Base-by-base conservation (phyloP, 1,284 basidiomycete genomes). In the Apiotrichum gamsii region DNA sequence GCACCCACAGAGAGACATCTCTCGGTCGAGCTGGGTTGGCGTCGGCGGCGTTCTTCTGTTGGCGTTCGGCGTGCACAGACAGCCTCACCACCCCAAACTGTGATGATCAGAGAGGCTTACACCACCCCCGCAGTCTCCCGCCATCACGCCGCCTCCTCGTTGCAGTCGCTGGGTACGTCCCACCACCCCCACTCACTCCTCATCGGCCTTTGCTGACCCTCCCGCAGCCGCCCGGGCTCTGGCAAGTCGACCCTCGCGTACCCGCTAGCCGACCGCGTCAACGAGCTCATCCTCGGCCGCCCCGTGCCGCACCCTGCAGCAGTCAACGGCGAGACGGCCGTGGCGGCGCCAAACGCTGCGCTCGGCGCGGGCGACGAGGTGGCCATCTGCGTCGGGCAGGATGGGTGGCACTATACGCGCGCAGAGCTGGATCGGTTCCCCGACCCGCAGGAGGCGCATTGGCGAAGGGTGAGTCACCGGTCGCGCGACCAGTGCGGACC, bases 391-490 rank as follows among this genome's bases (percentile, higher is more conserved):
- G 74, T 78, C 13, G 72, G 75, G 5, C 64, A 76, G 53, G 77
- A 78, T 47, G 77, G 77, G 1, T 78, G 76, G 76, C 77, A 78
- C 59, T 65, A 65, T 37, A 57, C 74, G 8, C 62, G 74, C 8
- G 60, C 57, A 0, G 58, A 67, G 39, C 61, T 78, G n/a, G 69
- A 65, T 44, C 32, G n/a, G 14, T 52, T 52, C 20, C 49, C 64
- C 8, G 80, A 90, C 61, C 81, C 87, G 0, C 74, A 80, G 54
- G 75, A 80, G 18, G 87, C 88, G 1, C 80, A 83, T 54, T 84
- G 83, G 56, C 72, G 80, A 15, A 75, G 82, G 16, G 87, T 62
- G 35, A 47, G 57, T 47, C 10, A 84, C 6, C 78, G 74, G n/a
- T 82, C 21, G 4, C 14, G 28, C n/a, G n/a, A n/a, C n/a, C n/a